Percentiles rank a stretch among this genome's conserved stretches.
These are phyloP conservation scores for Mollisiaceae sp. DNA, from an alignment of 2,329 filamentous ascomycete genomes.

Conservation along the genomic window DNA sequence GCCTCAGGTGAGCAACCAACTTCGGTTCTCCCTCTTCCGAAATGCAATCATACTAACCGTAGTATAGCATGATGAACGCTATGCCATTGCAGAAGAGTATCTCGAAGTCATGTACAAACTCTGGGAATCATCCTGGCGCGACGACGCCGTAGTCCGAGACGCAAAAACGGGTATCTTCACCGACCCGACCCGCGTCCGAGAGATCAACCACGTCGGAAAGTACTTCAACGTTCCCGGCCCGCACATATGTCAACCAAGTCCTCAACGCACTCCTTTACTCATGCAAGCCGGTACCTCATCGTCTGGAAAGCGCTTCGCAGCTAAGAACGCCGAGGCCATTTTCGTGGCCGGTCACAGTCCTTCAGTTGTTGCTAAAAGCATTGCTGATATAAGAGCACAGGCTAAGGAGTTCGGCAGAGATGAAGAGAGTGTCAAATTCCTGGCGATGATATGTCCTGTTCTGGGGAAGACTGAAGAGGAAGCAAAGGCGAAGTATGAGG, in stretches of 20 bases:
- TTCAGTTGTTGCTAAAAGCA: constrained; percentile 54
- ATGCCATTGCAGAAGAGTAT: constrained; percentile 67
- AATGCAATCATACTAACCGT: background rate
- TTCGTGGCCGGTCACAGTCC: constrained; percentile 66
- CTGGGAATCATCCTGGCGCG: constrained; percentile 24
- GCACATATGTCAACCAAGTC: constrained; percentile 52
- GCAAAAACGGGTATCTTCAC: constrained; percentile 60
- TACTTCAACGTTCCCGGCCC: constrained; percentile 67
- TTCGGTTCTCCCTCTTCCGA: background rate
- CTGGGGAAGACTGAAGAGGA: constrained; percentile 69
- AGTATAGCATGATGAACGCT: constrained; percentile 65
- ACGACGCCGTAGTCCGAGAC: constrained; percentile 65
- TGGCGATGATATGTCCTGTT: constrained; percentile 65
- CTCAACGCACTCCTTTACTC: constrained; percentile 29
- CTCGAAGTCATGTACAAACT: constrained; percentile 63
- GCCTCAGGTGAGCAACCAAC: constrained; percentile 36
- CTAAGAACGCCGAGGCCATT: constrained; percentile 71
- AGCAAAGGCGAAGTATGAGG: constrained; percentile 62
- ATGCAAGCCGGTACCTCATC: constrained; percentile 71
- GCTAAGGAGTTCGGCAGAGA: constrained; percentile 61
- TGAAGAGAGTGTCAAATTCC: constrained; percentile 67
- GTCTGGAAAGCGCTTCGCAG: constrained; percentile 68
- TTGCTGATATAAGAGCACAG: constrained; percentile 48
- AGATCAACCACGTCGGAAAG: constrained; percentile 68
- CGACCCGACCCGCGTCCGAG: constrained; percentile 43